A percentile compares a stretch with the other conserved stretches of the same genome.
These are phyloP conservation scores for Hypericum androsaemum DNA, from an alignment of 345 rosid genomes.

Conservation along the genomic window DNA sequence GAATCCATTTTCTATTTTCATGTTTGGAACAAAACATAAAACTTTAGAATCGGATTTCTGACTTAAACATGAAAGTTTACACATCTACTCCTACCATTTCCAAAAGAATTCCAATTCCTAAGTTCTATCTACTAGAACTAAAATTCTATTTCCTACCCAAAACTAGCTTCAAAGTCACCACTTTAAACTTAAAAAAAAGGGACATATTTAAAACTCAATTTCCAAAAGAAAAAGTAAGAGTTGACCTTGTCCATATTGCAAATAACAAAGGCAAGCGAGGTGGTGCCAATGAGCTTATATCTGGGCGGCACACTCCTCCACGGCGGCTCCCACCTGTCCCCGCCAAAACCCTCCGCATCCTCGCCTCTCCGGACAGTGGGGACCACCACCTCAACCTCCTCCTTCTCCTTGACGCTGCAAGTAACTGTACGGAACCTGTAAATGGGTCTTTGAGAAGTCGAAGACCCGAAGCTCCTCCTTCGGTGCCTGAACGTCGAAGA, in stretches of 20 bases:
- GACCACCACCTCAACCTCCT: slow-evolving; percentile 24
- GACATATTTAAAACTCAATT: slow-evolving; percentile 1
- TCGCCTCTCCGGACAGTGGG: slow-evolving; percentile 25
- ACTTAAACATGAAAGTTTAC: too few relatives aligned
- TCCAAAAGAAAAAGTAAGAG: slow-evolving; percentile 4
- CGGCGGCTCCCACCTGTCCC: slow-evolving; percentile 51
- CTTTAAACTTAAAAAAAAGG: background rate
- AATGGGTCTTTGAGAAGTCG: too few relatives aligned
- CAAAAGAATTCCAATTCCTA: too few relatives aligned
- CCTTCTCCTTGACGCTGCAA: slow-evolving; percentile 49
- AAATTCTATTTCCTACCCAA: too few relatives aligned
- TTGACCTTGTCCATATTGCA: slow-evolving; percentile 92
- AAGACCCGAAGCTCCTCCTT: slow-evolving; percentile 26
- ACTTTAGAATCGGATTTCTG: too few relatives aligned
- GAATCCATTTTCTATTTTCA: too few relatives aligned
- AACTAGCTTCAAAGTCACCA: too few relatives aligned
- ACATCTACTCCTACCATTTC: too few relatives aligned
- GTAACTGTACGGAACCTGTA: slow-evolving; percentile 12
- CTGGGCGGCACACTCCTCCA: slow-evolving; percentile 70
- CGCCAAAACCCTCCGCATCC: slow-evolving; percentile 21
- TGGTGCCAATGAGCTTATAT: slow-evolving; percentile 74
- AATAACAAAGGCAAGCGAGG: slow-evolving; percentile 86
- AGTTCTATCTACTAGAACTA: too few relatives aligned
- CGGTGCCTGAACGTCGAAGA: slow-evolving; percentile 10
- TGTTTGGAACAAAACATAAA: too few relatives aligned